Base-by-base conservation (phyloP, 1,139 yeast species). In the Pichia kudriavzevii region DNA sequence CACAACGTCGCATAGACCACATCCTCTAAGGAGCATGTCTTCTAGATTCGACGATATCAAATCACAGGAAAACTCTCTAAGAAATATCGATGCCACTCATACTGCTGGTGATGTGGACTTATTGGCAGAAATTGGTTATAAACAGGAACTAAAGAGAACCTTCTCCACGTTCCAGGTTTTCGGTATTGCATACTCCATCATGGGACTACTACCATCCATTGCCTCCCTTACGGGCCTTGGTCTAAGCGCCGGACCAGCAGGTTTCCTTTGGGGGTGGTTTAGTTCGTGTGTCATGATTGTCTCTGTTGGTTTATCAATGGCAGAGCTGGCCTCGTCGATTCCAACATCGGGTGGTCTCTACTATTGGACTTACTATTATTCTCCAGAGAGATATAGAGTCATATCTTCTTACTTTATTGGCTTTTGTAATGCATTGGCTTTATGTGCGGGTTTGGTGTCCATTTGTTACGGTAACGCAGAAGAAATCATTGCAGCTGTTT, bases 281-380 rank as follows among this genome's bases (percentile, higher is more conserved):
- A 48, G 69, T 6, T 66, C 78, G 32, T 66, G 72, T 35, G 35
- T 68, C 23, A 72, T 75, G 43, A 69, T 75, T 36, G 55, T 69
- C 32, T 55, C 62, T 14, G 64, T 72, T 26, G 79, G 79, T 19
- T 42, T 66, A 10, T 64, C 77, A 2, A 71, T 79, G 67, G 69
- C 81, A 3, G 78, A 77, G 45, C 56, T 78, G 37, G 79, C 78
- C 5, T 69, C 78, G 22, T 69, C 82, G 6, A 72, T 75, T 48
- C 87, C 87, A 30, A 79, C 87, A 2, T 67, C 77, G 15, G 87
- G 87, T 36, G 87, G 85, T 4, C 61, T 79, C 30, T 76, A 74
- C 50, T 69, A 59, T 43, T 72, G 74, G 75, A 70, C 79, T 2
- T 67, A 60, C 47, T 62, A 67, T 47, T 73, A 69, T 43, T 72